Evolutionary conservation across 768 basidiomycete genomes (phyloP).

Genomic region (Trametes maxima): DNA sequence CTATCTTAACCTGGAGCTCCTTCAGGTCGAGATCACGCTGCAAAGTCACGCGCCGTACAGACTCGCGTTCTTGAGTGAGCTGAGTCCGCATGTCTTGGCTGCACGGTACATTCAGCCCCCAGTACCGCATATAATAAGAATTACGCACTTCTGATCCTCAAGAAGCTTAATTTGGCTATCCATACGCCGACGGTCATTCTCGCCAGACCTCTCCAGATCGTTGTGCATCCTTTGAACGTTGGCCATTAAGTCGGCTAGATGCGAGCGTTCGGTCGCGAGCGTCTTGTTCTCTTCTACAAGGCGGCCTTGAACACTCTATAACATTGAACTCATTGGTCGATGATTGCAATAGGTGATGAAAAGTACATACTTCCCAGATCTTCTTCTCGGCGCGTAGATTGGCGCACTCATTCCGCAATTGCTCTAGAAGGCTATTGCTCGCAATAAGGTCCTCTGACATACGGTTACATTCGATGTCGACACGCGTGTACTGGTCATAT

Average conservation of each 20-base stretch:
- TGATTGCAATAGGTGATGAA: not conserved
- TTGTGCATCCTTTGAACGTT: conserved; percentile 91
- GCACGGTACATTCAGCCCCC: not conserved
- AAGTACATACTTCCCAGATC: conserved; percentile 79
- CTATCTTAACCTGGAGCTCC: conserved; percentile 72
- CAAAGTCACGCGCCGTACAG: conserved; percentile 67
- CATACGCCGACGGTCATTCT: conserved; percentile 79
- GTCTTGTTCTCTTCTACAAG: conserved; percentile 85
- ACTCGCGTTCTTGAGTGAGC: conserved; percentile 73
- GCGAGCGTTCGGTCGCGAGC: conserved; percentile 78
- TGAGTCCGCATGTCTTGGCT: conserved; percentile 78
- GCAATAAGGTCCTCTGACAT: conserved; percentile 66
- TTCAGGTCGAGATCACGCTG: conserved; percentile 82
- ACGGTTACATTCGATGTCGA: conserved; percentile 75
- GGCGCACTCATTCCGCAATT: conserved; percentile 81
- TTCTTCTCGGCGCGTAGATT: conserved; percentile 92
- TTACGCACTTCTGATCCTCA: conserved; percentile 73
- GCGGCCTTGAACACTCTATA: conserved; percentile 74
- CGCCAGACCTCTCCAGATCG: conserved; percentile 80
- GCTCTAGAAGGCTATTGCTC: conserved; percentile 65
- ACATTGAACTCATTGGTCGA: not conserved
- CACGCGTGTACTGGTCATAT: conserved; percentile 70
- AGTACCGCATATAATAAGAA: not conserved
- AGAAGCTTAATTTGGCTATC: conserved; percentile 80
- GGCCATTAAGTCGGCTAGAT: conserved; percentile 83